Base-by-base conservation (phyloP, 2,329 filamentous ascomycete species). In the Pezicula neosporulosa region DNA sequence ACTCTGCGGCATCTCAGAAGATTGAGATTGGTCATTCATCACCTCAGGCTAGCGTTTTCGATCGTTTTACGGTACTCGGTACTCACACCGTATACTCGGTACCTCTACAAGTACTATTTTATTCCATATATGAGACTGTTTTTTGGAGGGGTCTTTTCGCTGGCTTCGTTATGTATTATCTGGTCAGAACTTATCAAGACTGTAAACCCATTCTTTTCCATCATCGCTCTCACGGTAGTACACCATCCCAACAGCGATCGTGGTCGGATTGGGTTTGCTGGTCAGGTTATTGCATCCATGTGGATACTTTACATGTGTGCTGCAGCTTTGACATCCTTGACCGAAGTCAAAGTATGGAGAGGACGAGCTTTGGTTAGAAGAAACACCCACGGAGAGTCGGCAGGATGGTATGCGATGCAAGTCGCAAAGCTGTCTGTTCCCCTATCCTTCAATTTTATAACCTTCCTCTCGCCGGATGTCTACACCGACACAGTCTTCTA, bases 301-400 rank as follows among this genome's bases (percentile, higher is more conserved):
- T 99, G 94, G 94, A 86, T 99, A 54, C 77, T 92, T 51, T 99
- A 99, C 75, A 99, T 99, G 94, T 96, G 89, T 68, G 78, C 88
- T 13, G 91, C 91, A 44, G 90, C 94, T 5, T 81, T 97, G 47
- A 88, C 84, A 51, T 92, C 91, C 7, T 86, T 99, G 64, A 90
- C 87, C 13, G 90, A 96, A 66, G 90, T 96, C 61, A 95, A 94
- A 64, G 91, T 97, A n/a, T 99, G 94, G 94, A 89, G 94, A 51
- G 94, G 95, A 45, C 85, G 94, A 33, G 93, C 94, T 0, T 77
- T 99, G 6, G 93, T 97, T 44, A 84, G 83, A 53, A 85, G 94
- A 51, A 94, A 96, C 65, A 99, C 94, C 0, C 93, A 95, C 52
- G 85, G 90, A 54, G 94, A 97, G 67, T 90, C 87, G 46, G 94